Evolutionary conservation across 768 basidiomycete genomes (phyloP).

Genomic region (Leucosporidium yakuticum): DNA sequence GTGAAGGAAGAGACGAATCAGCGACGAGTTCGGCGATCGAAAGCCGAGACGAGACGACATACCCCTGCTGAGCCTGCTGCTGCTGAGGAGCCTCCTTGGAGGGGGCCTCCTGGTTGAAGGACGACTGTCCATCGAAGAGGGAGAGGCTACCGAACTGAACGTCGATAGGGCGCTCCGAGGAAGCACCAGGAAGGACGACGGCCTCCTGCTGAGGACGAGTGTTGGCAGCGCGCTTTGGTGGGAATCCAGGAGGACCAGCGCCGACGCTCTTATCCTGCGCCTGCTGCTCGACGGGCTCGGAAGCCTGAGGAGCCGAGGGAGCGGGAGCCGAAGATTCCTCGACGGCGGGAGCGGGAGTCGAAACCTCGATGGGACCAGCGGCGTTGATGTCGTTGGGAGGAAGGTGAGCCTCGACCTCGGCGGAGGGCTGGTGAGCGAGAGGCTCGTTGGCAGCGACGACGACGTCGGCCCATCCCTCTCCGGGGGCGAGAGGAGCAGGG

Average conservation of each 20-base stretch:
- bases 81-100: conserved; percentile 8
- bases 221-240: conserved; percentile 29
- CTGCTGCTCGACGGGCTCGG: background rate
- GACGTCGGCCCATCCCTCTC: conserved; percentile 38
- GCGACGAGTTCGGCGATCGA: too few species aligned
- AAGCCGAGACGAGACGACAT: background rate
- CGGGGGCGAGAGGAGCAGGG: conserved; percentile 33
- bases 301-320: background rate
- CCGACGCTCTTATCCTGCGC: conserved; percentile 29
- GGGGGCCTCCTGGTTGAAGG: conserved; percentile 17
- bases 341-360: conserved; percentile 1
- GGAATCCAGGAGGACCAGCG: conserved; percentile 30
- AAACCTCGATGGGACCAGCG: conserved; percentile 35
- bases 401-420: conserved; percentile 32
- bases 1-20: background rate
- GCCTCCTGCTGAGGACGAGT: conserved; percentile 34
- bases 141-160: conserved; percentile 37
- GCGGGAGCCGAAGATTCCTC: background rate
- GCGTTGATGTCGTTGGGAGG: conserved; percentile 34
- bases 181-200: conserved; percentile 29
- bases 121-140: conserved; percentile 27
- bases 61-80: conserved; percentile 8
- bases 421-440: conserved; percentile 12
- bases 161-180: conserved; percentile 9
- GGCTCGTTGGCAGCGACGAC: conserved; percentile 23